Evolutionary conservation across 139 green algal genomes (phyloP), one percentile per base, ranked within the genome.

Genomic region (Picochlorum sp.): DNA sequence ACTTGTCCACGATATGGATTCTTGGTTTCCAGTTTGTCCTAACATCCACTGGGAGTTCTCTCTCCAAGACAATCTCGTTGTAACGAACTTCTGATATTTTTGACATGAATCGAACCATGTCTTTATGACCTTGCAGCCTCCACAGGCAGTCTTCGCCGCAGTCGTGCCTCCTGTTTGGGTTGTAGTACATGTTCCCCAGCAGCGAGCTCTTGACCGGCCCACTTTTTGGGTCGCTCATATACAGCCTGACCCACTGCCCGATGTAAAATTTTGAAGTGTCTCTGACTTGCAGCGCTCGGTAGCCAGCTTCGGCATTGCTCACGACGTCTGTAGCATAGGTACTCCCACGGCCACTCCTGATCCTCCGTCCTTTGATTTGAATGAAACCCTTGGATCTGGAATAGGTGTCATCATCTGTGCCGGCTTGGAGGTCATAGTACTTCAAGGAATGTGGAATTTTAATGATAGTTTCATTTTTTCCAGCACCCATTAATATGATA

Each of bases 131-230:
- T 31, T 21, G 44, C 15, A 65, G 15, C 9, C 58, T 28, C 21
- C 23, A 57, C 1, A 51, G n/a, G 20, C 58, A 65, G 11, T 65
- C 11, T 65, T 51, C 13, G 5, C 58, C 58, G 57, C 58, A 65
- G 18, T 18, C 18, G 15, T 28, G 13, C 20, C 23, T 28, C 21
- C 57, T 15, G n/a, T 50, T 50, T 31, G 20, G 20, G 21, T 52
- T 52, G 15, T 11, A 10, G 23, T 65, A 65, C 23, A 65, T 50
- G 15, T 28, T n/a, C 8, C 20, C n/a, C 1, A 50, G 20, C n/a
- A 65, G 21, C 30, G 21, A 38, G 6, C 13, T 14, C n/a, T 23
- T 65, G n/a, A 26, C 23, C 3, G 58, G 41, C n/a, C 57, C n/a
- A 58, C 52, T 57, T 58, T 31, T 45, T 10, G n/a, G 20, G 11